Evolutionary conservation across 2,329 filamentous ascomycete species (phyloP), one percentile per base, ranked within the genome.

Genomic region (Penicillium freii): DNA sequence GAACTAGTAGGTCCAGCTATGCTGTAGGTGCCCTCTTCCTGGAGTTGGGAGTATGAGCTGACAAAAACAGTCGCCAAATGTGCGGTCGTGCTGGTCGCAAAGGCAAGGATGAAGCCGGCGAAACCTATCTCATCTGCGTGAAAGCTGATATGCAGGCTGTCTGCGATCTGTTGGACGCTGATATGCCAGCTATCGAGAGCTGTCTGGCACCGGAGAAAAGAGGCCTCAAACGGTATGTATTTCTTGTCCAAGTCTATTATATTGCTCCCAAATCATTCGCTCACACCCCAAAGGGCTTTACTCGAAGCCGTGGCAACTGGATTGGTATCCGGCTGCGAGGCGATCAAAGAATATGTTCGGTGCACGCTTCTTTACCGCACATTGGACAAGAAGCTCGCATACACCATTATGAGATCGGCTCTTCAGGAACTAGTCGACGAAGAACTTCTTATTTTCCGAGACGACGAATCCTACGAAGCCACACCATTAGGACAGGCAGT

Each of bases 1-100:
- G 88, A 91, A 45, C 77, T 91, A 47, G 84, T 92, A n/a, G 89
- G 88, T 0, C 89, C 89, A 13, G 86, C 89, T 4, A 89, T 92
- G 86, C 78, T 92, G 72, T 81, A 74, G 60, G 75, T 71, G 13
- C 33, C n/a, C 10, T 15, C 8, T 13, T 4, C 8, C 25, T 2
- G 23, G 6, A 13, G 17, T 56, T 31, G 4, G 40, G 23, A 11
- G 23, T 39, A 45, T 10, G 27, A 34, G 36, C 70, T 78, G 61
- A 71, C 53, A 29, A 38, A 31, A 45, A 17, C 54, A 82, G 80
- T 43, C 84, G 88, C 48, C 89, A 92, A 73, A 92, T 92, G 89
- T 84, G 88, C 68, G 89, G 89, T 3, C 82, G 89, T 59, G 89
- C 89, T 21, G 89, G 89, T 7, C 82, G 89, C 53, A 91, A 91